Percentiles rank a stretch among this genome's conserved stretches.
Evolutionary conservation across 1,139 yeast genomes (phyloP).

Genomic region (Hansenula sp.): DNA sequence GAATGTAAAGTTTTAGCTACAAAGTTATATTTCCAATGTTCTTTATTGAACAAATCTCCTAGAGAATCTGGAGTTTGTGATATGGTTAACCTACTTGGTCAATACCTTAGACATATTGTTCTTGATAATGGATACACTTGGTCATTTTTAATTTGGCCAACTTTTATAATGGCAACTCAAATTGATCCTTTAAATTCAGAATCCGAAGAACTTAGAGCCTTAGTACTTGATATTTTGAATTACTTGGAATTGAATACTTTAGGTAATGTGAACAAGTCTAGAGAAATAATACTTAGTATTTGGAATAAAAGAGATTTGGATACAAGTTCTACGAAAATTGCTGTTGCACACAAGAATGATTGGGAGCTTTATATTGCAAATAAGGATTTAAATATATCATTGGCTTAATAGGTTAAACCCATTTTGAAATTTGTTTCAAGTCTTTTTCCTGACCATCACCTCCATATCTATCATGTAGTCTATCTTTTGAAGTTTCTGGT

Average conservation of each 20-base stretch:
- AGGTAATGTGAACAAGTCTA: conserved; percentile 7
- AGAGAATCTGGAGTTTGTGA: background rate
- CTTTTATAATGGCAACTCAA: conserved; percentile 5
- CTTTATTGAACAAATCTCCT: conserved; percentile 8
- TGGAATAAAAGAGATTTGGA: conserved; percentile 10
- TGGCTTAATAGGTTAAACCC: conserved; percentile 14
- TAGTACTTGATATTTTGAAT: conserved; percentile 3
- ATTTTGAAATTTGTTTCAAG: conserved; percentile 21
- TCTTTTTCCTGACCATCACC: conserved; percentile 25
- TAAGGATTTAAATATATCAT: conserved; percentile 6
- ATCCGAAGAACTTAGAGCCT: conserved; percentile 5
- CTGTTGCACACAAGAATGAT: conserved; percentile 4
- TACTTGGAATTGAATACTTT: conserved; percentile 3
- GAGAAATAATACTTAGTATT: conserved; percentile 3
- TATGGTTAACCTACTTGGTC: background rate
- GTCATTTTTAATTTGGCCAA: conserved; percentile 10
- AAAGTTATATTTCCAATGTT: conserved; percentile 4
- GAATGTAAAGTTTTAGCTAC: conserved; percentile 7
- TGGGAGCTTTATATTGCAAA: conserved; percentile 10
- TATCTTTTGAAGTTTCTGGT: conserved; percentile 13
- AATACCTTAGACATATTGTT: background rate
- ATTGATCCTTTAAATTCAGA: conserved; percentile 3
- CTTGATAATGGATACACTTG: conserved; percentile 5
- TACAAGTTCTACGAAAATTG: background rate
- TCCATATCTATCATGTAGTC: conserved; percentile 27